phyloP scores from a whole-genome alignment of 2,329 filamentous ascomycete genomes.

The Hirsutella minnesotensis region DNA sequence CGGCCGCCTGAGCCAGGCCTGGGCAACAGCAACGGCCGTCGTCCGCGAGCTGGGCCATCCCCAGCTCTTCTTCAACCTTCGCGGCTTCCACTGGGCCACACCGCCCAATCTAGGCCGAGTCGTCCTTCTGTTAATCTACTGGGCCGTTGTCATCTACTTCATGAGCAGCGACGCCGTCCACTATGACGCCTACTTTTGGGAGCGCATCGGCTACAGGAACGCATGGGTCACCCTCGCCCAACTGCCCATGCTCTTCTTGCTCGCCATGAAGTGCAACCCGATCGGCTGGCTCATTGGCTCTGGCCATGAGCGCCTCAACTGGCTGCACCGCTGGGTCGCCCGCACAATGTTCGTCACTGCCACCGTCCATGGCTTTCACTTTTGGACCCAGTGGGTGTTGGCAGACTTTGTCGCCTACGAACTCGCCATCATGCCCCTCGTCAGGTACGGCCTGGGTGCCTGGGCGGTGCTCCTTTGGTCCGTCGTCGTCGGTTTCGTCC shows the following conservation, averaged over 20 bases:
- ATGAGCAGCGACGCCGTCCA: slow-evolving; percentile 37
- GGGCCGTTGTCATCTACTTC: slow-evolving; percentile 46
- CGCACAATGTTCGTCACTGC: slow-evolving; percentile 57
- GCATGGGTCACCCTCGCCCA: slow-evolving; percentile 56
- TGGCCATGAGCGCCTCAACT: slow-evolving; percentile 59
- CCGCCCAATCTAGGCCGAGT: slow-evolving; percentile 47
- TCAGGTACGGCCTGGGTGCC: slow-evolving; percentile 54
- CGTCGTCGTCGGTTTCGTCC: slow-evolving; percentile 48
- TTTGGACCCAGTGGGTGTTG: slow-evolving; percentile 51
- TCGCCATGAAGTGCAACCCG: slow-evolving; percentile 46
- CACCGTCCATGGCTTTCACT: slow-evolving; percentile 59
- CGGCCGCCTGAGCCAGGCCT: slow-evolving; percentile 32
- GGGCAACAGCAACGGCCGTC: slow-evolving; percentile 48
- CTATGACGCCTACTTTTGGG: slow-evolving; percentile 45
- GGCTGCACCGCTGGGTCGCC: slow-evolving; percentile 62
- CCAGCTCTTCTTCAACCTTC: slow-evolving; percentile 35
- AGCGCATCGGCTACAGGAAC: slow-evolving; percentile 55
- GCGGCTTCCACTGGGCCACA: slow-evolving; percentile 40
- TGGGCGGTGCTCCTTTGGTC: slow-evolving; percentile 58
- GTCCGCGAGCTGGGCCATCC: slow-evolving; percentile 44
- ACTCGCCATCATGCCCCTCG: slow-evolving; percentile 49
- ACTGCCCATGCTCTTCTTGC: slow-evolving; percentile 50
- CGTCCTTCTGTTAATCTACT: slow-evolving; percentile 42
- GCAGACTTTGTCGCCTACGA: slow-evolving; percentile 47
- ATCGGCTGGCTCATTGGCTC: slow-evolving; percentile 50